Evolutionary conservation across 2,329 filamentous ascomycete species (phyloP).

Genomic region (Aspergillus latus): DNA sequence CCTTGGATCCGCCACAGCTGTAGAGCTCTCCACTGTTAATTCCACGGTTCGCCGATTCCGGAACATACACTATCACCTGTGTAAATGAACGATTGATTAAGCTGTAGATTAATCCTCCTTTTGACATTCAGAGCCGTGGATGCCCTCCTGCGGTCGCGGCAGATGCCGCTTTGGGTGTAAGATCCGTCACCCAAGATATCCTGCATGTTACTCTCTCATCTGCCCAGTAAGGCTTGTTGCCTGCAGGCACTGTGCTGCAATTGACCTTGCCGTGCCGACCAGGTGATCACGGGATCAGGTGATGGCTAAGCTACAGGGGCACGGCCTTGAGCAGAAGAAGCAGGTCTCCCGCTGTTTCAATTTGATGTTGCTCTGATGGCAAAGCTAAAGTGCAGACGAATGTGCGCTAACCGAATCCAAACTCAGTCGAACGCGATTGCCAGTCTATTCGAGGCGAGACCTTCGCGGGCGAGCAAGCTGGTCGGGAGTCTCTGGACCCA

Average conservation of each 20-base stretch:
- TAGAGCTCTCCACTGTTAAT: conserved; percentile 20
- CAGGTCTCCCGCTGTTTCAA: not conserved
- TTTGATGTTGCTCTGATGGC: not conserved
- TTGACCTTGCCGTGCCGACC: no score
- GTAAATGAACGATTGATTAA: conserved; percentile 18
- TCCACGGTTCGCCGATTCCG: conserved; percentile 13
- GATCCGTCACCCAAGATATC: not conserved
- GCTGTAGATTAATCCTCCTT: conserved; percentile 3
- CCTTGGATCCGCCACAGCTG: conserved; percentile 15
- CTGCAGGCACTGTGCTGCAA: not conserved
- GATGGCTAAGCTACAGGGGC: no score
- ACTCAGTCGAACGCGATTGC: conserved; percentile 6
- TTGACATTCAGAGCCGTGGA: conserved; percentile 4
- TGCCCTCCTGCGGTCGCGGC: not conserved
- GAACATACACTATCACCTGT: conserved; percentile 10
- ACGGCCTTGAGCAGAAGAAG: not conserved
- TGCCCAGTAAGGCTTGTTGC: not conserved
- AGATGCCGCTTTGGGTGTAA: not conserved
- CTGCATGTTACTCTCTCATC: not conserved
- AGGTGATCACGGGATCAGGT: no score
- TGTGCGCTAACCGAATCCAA: conserved; percentile 2
- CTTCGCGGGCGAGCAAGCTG: not conserved
- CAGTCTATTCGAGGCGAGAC: conserved; percentile 7
- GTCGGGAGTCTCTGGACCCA: conserved; percentile 5
- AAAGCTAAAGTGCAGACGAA: conserved; percentile 2